These are phyloP conservation scores for Astrothelium macrocarpum DNA, from an alignment of 495 filamentous ascomycete genomes.

Conservation along the genomic window DNA sequence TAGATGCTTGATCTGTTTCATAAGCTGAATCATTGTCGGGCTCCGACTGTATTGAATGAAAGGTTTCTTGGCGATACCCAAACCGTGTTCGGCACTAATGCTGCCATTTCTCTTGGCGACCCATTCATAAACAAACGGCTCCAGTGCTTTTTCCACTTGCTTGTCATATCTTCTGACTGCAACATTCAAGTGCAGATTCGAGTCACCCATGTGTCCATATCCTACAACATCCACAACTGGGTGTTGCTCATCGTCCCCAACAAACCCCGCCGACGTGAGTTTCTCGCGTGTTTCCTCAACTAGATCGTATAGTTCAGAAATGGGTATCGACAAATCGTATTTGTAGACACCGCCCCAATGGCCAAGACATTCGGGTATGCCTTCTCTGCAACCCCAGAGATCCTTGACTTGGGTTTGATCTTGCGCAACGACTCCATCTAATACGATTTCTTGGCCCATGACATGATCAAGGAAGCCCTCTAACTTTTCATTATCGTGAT, in stretches of 20 bases:
- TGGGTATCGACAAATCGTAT: constrained; percentile 91
- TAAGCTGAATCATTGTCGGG: constrained; percentile 72
- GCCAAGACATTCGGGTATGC: constrained; percentile 75
- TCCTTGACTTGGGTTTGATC: constrained; percentile 79
- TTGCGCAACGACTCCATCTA: constrained; percentile 82
- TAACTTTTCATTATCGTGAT: constrained; percentile 74
- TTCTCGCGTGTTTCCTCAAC: constrained; percentile 73
- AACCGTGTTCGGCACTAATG: constrained; percentile 91
- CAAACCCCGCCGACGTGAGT: constrained; percentile 60
- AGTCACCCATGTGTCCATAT: constrained; percentile 96
- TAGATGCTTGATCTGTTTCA: constrained; percentile 84
- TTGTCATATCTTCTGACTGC: constrained; percentile 72
- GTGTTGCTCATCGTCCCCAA: constrained; percentile 61
- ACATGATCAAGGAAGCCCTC: constrained; percentile 79
- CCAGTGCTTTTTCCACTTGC: constrained; percentile 76
- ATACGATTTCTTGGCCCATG: constrained; percentile 72
- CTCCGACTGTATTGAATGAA: constrained; percentile 89
- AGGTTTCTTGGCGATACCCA: constrained; percentile 88
- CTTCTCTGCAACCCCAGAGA: constrained; percentile 89
- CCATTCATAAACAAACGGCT: constrained; percentile 97
- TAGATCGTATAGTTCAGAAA: constrained; percentile 75
- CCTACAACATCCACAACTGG: constrained; percentile 86
- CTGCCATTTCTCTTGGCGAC: constrained; percentile 75
- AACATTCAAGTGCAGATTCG: constrained; percentile 89
- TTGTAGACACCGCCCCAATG: constrained; percentile 97